Evolutionary conservation across 805 yeast genomes (phyloP).

Genomic region (Torulaspora franciscae): DNA sequence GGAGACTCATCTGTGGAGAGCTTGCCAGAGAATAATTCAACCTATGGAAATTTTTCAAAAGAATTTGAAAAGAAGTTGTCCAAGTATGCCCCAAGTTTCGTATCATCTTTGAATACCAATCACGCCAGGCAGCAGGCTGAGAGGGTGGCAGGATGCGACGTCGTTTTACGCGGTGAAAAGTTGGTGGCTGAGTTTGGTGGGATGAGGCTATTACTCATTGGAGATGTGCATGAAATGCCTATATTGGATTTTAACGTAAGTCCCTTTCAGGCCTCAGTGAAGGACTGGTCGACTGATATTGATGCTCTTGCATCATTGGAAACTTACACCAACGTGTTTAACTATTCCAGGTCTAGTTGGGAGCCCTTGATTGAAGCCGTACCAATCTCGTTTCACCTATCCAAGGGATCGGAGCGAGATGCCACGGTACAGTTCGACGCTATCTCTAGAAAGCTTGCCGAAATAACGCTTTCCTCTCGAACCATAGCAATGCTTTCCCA

Average conservation of each 20-base stretch:
- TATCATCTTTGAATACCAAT: constrained; percentile 35
- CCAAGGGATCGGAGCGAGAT: constrained; percentile 44
- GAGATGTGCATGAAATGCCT: constrained; percentile 88
- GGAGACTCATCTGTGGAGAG: constrained; percentile 14
- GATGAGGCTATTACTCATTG: constrained; percentile 72
- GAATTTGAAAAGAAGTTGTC: constrained; percentile 58
- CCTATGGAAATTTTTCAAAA: constrained; percentile 48
- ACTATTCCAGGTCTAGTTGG: constrained; percentile 88
- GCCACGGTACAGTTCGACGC: constrained; percentile 57
- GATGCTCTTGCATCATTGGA: constrained; percentile 63
- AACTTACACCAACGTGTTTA: constrained; percentile 69
- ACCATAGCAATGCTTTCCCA: constrained; percentile 74
- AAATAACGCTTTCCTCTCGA: constrained; percentile 74
- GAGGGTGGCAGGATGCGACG: constrained; percentile 30
- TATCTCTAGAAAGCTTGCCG: constrained; percentile 70
- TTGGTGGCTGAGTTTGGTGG: constrained; percentile 67
- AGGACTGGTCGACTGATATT: constrained; percentile 83
- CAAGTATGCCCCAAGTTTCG: constrained; percentile 64
- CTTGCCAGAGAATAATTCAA: constrained; percentile 14
- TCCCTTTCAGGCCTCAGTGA: constrained; percentile 62
- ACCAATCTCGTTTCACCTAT: constrained; percentile 68
- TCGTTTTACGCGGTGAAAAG: constrained; percentile 63
- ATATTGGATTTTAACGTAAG: constrained; percentile 69
- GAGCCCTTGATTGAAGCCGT: constrained; percentile 90
- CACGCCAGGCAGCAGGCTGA: constrained; percentile 33